These are phyloP conservation scores for Aspergillus leporis DNA, from an alignment of 495 filamentous ascomycete genomes.

Conservation along the genomic window DNA sequence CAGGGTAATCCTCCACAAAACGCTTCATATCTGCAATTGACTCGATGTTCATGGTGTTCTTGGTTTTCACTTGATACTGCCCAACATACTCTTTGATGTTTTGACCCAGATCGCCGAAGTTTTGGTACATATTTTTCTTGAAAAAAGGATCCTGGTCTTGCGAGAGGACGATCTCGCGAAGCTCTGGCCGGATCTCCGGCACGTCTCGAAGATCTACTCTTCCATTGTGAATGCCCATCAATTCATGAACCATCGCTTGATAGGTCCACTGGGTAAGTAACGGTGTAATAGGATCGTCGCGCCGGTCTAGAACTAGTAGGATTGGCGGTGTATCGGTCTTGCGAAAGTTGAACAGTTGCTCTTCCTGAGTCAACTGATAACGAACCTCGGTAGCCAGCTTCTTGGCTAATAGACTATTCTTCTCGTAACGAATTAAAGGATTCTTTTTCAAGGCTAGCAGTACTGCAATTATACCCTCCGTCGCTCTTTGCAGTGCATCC, in stretches of 20 bases:
- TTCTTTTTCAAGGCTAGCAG: slow-evolving; percentile 92
- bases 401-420: slow-evolving; percentile 84
- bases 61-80: slow-evolving; percentile 93
- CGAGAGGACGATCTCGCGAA: slow-evolving; percentile 93
- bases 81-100: slow-evolving; percentile 99
- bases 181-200: slow-evolving; percentile 84
- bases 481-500: slow-evolving; percentile 78
- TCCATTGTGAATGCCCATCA: slow-evolving; percentile 91
- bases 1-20: slow-evolving; percentile 97
- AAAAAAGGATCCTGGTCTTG: slow-evolving; percentile 99
- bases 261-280: slow-evolving; percentile 98
- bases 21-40: slow-evolving; percentile 98
- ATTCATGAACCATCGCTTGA: slow-evolving; percentile 97
- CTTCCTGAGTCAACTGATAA: slow-evolving; percentile 92
- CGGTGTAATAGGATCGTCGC: slow-evolving; percentile 96
- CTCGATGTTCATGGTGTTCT: slow-evolving; percentile 90
- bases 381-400: slow-evolving; percentile 90
- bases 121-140: slow-evolving; percentile 99
- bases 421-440: slow-evolving; percentile 90
- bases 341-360: slow-evolving; percentile 95
- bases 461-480: slow-evolving; percentile 81
- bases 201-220: slow-evolving; percentile 84
- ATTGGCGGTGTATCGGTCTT: slow-evolving; percentile 94
- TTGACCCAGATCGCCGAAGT: slow-evolving; percentile 94
- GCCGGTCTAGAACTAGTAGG: slow-evolving; percentile 83